Evolutionary conservation across 352 stramenopile genomes (phyloP), one percentile per base, ranked within the genome.

Genomic region (Globisporangium megalacanthum): DNA sequence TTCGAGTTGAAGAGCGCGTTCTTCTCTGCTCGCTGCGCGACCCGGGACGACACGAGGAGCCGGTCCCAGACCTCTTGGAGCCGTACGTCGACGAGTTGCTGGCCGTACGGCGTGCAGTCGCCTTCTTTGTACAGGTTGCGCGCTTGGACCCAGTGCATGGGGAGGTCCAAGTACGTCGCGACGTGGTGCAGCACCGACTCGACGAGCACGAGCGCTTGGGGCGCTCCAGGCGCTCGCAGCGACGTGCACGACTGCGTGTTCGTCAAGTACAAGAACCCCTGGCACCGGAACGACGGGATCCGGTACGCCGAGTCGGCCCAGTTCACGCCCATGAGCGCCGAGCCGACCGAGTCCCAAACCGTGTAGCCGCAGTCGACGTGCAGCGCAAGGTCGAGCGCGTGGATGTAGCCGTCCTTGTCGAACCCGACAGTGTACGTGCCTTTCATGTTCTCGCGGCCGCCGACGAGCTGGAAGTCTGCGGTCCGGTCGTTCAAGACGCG

Each of bases 121-220:
- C 84, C 78, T 35, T 87, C 68, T 47, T 80, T 73, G 71, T 98
- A 98, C 70, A 98, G 89, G 61, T 99, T 99, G 31, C 73, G 65
- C 19, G 74, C 77, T 6, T 92, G 82, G 15, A 99, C 54, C 19
- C 76, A 77, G 49, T 83, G 69, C 0, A 80, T 64, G 0, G 67
- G 66, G 22, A 98, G 68, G 6, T 87, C 76, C 33, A 97, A 74
- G 4, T 64, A 76, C 3, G 79, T 64, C 7, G 95, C 94, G 17
- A 99, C 82, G 68, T 98, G 94, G 49, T 99, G 92, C 33, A 99
- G 90, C 49, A 98, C 89, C 42, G 95, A 96, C 63, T 99, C 95
- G 4, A 77, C 77, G 31, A 97, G 77, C 46, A 96, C 75, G 52
- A 97, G 77, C 11, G 89, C 85, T 62, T 99, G 96, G 1, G 95